Evolutionary conservation across 371 early-diverging fungal genomes (phyloP).

Genomic region (Mortierella sp.): DNA sequence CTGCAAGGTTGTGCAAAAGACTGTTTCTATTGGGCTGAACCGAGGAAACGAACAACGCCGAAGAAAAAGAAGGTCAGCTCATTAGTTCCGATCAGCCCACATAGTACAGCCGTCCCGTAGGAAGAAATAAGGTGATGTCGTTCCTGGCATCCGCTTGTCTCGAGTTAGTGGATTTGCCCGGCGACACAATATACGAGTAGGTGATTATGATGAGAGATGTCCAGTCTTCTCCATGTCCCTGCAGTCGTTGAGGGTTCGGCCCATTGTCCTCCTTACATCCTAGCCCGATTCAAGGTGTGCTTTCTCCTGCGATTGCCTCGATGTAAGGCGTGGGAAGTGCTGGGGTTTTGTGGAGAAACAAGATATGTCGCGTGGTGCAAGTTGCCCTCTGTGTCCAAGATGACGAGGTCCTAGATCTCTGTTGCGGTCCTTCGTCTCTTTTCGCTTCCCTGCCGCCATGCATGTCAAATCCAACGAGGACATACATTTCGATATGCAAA

Average conservation of each 20-base stretch:
- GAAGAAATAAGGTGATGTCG: not conserved
- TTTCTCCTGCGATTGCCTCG: not conserved
- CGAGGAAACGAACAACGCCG: not conserved
- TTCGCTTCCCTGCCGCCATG: not conserved
- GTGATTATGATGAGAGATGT: not conserved
- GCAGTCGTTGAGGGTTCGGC: not conserved
- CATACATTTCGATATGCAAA: not conserved
- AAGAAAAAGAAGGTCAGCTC: not conserved
- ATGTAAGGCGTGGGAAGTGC: not conserved
- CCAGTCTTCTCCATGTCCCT: not conserved
- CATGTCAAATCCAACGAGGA: not conserved
- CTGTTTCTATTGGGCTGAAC: not conserved
- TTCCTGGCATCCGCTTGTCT: not conserved
- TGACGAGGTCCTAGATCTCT: not conserved
- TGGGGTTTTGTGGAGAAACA: slow-evolving; percentile 3
- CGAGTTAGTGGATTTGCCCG: not conserved
- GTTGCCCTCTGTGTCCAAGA: not conserved
- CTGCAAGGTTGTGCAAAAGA: not conserved
- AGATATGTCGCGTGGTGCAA: slow-evolving; percentile 6
- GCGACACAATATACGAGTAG: not conserved
- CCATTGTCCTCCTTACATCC: not conserved
- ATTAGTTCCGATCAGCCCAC: not conserved
- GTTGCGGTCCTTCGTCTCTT: not conserved
- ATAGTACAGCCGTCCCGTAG: not conserved
- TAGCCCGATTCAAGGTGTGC: not conserved